Evolutionary conservation across 352 stramenopile species (phyloP).

Genomic region (Phytophthora cryptogea): DNA sequence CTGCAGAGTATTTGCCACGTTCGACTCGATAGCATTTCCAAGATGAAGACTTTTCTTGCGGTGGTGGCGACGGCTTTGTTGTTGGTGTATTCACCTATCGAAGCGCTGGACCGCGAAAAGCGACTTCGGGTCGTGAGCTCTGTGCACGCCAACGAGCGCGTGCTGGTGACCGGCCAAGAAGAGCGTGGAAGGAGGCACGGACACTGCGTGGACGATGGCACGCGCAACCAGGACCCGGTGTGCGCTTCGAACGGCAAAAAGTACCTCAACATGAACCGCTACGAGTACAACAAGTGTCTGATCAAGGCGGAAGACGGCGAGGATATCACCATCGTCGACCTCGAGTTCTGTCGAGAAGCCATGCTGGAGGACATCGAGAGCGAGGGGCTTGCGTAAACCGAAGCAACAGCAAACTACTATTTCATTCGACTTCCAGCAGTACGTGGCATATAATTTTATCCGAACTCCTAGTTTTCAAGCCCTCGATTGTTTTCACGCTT

Average conservation of each 20-base stretch:
- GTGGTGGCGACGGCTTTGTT: slow-evolving; percentile 13
- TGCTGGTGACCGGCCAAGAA: slow-evolving; percentile 25
- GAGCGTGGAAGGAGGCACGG: slow-evolving; percentile 22
- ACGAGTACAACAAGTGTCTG: slow-evolving; percentile 55
- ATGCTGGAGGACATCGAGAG: slow-evolving; percentile 35
- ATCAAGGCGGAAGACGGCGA: slow-evolving; percentile 27
- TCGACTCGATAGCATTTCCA: slow-evolving; percentile 1
- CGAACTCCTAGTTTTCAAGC: not conserved
- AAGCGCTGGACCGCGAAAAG: slow-evolving; percentile 30
- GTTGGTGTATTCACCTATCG: slow-evolving; percentile 9
- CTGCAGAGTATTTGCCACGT: not conserved
- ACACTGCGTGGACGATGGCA: slow-evolving; percentile 42
- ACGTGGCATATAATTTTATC: not conserved
- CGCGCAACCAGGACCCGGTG: slow-evolving; percentile 44
- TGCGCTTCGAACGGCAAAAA: slow-evolving; percentile 59
- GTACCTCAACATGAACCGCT: slow-evolving; percentile 57
- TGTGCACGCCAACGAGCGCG: slow-evolving; percentile 38
- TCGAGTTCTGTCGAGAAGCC: slow-evolving; percentile 40
- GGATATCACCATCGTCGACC: slow-evolving; percentile 43
- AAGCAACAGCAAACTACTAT: not conserved
- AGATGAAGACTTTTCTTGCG: slow-evolving; percentile 17
- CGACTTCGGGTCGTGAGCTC: slow-evolving; percentile 32
- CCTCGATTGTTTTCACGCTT: not conserved
- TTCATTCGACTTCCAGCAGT: not conserved
- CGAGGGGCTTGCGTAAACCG: slow-evolving; percentile 13